Conservation (phyloP, 495 filamentous ascomycete species). For the Hypoxylon crocopeplum region DNA sequence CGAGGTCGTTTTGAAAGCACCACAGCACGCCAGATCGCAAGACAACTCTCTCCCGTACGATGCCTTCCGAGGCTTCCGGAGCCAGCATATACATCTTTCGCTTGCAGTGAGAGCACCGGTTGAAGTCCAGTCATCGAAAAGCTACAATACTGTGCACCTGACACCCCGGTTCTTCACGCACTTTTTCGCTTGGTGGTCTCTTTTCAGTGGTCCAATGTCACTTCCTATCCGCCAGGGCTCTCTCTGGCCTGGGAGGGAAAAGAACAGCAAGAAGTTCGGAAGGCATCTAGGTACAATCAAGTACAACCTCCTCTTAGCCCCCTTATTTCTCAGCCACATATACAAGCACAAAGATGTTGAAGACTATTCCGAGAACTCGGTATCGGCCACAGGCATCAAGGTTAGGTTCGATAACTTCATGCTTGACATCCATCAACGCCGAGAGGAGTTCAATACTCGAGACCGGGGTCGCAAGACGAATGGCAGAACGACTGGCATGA, state of each 20-base stretch:
- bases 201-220: conserved; percentile 94
- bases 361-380: conserved; percentile 77
- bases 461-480: conserved; percentile 74
- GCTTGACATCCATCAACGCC: conserved; percentile 92
- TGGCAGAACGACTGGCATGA: conserved; percentile 85
- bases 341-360: conserved; percentile 98
- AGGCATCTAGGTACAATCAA: conserved; percentile 96
- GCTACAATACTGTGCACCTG: conserved; percentile 94
- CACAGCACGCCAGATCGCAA: conserved; percentile 67
- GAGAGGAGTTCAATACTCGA: conserved; percentile 86
- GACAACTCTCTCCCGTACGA: conserved; percentile 72
- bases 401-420: conserved; percentile 93
- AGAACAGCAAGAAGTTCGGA: conserved; percentile 98
- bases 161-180: conserved; percentile 96
- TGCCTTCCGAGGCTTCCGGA: conserved; percentile 91
- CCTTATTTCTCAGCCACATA: conserved; percentile 92
- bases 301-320: conserved; percentile 91
- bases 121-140: conserved; percentile 73
- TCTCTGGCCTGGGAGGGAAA: conserved; percentile 89
- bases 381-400: conserved; percentile 93
- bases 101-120: conserved; percentile 85
- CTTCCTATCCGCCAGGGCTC: conserved; percentile 90
- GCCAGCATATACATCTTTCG: conserved; percentile 94
- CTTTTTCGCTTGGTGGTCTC: conserved; percentile 97
- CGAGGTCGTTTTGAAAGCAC: conserved; percentile 83